Percentiles rank a stretch among this genome's conserved stretches.
Conservation (phyloP, 768 basidiomycete genomes). For the Panaeolus cyanescens region DNA sequence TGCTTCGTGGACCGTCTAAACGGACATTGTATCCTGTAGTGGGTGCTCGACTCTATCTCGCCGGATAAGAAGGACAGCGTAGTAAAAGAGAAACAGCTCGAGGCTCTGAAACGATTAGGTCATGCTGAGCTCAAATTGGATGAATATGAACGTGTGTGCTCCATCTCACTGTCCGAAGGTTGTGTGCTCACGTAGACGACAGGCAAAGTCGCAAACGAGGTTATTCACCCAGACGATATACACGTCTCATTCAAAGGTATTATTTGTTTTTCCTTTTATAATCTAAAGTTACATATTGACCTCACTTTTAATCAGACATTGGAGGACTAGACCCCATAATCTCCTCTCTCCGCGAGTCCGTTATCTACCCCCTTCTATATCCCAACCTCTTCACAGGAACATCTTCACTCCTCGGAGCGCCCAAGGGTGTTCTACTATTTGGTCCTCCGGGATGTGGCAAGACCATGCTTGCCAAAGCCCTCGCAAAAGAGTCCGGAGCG, state of each 20-base stretch:
- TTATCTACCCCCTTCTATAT: constrained; percentile 92
- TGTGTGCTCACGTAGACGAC: constrained; percentile 7
- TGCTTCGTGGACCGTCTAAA: neutral
- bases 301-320: constrained; percentile 55
- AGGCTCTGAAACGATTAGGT: constrained; percentile 70
- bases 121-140: constrained; percentile 76
- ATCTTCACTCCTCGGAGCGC: constrained; percentile 83
- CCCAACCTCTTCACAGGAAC: constrained; percentile 85
- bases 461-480: constrained; percentile 98
- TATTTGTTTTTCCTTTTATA: constrained; percentile 15
- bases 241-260: constrained; percentile 71
- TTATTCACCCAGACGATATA: constrained; percentile 92
- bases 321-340: constrained; percentile 94
- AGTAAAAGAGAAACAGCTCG: constrained; percentile 67
- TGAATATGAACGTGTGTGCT: constrained; percentile 83
- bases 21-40: constrained; percentile 39
- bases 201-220: constrained; percentile 89
- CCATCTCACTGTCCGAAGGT: neutral
- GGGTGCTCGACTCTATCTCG: constrained; percentile 60
- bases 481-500: constrained; percentile 96
- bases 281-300: constrained; percentile 15
- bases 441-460: constrained; percentile 99
- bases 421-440: constrained; percentile 94
- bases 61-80: constrained; percentile 60
- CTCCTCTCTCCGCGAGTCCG: constrained; percentile 86